Conservation (phyloP, 208 protist genomes). For the Polymyxa betae region DNA sequence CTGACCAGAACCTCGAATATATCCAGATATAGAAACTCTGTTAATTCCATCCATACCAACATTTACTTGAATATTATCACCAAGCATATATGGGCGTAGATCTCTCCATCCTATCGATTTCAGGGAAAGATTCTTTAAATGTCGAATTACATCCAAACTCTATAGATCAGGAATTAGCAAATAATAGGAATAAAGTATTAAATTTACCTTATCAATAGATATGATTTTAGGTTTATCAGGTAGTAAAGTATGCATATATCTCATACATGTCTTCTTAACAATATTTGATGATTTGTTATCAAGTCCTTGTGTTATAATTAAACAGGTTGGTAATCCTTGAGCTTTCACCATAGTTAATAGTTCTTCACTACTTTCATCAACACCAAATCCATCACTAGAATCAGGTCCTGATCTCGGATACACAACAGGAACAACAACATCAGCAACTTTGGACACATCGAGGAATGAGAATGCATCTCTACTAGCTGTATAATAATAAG, state of each 20-base stretch:
- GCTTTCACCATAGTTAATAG: background rate
- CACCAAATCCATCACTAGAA: background rate
- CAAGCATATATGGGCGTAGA: conserved; percentile 26
- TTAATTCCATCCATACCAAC: background rate
- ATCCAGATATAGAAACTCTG: background rate
- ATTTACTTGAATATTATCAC: background rate
- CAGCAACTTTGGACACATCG: conserved; percentile 20
- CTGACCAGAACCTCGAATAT: background rate
- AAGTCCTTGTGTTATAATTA: background rate
- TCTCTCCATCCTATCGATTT: background rate
- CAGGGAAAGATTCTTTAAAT: background rate
- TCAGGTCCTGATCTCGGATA: background rate
- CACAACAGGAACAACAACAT: conserved; percentile 20
- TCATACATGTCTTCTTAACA: background rate
- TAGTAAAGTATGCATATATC: background rate
- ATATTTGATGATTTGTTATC: background rate
- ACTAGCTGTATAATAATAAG: background rate
- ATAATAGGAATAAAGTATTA: background rate
- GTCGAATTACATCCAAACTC: background rate
- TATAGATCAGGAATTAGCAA: background rate
- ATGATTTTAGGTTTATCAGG: background rate
- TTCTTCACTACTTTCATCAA: background rate
- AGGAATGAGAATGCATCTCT: background rate
- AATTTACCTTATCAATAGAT: background rate
- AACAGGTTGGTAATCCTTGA: conserved; percentile 5